phyloP scores from a whole-genome alignment of 2,329 filamentous ascomycete species.

The Calycina marina region DNA sequence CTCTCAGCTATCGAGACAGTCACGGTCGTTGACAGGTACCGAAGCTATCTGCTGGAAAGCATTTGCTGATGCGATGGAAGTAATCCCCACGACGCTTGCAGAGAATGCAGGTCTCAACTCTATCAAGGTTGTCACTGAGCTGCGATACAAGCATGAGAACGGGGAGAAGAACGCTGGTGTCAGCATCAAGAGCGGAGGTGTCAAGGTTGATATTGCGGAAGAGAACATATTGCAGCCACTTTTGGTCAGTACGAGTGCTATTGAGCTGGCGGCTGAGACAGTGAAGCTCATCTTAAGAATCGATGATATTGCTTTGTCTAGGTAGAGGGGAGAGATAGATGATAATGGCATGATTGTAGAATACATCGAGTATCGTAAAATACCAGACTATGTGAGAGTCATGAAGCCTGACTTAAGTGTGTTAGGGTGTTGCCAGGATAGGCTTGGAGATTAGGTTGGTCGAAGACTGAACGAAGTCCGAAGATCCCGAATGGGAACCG shows the following conservation, averaged over 20 bases:
- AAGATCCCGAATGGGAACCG: too few species aligned
- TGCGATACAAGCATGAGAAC: conserved; percentile 85
- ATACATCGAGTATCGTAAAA: neutral
- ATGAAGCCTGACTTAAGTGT: too few species aligned
- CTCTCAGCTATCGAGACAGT: conserved; percentile 66
- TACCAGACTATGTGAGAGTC: neutral
- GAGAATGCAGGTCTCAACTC: conserved; percentile 97
- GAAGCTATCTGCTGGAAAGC: conserved; percentile 99
- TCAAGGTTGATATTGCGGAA: conserved; percentile 92
- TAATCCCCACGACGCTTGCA: conserved; percentile 89
- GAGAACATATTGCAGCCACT: conserved; percentile 95
- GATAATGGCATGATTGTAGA: too few species aligned
- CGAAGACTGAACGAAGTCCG: too few species aligned
- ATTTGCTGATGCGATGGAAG: conserved; percentile 93
- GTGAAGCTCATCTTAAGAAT: conserved; percentile 47
- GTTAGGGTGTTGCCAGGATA: too few species aligned
- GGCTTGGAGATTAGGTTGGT: too few species aligned
- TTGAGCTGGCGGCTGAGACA: conserved; percentile 93
- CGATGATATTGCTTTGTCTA: neutral
- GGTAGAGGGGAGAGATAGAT: too few species aligned
- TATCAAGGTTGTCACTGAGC: conserved; percentile 95
- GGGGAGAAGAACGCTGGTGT: conserved; percentile 94
- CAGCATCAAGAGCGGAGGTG: conserved; percentile 93
- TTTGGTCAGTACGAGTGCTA: conserved; percentile 91
- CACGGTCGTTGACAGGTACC: conserved; percentile 73